Conservation (phyloP, 768 basidiomycete genomes). For the Termitomyces sp. region DNA sequence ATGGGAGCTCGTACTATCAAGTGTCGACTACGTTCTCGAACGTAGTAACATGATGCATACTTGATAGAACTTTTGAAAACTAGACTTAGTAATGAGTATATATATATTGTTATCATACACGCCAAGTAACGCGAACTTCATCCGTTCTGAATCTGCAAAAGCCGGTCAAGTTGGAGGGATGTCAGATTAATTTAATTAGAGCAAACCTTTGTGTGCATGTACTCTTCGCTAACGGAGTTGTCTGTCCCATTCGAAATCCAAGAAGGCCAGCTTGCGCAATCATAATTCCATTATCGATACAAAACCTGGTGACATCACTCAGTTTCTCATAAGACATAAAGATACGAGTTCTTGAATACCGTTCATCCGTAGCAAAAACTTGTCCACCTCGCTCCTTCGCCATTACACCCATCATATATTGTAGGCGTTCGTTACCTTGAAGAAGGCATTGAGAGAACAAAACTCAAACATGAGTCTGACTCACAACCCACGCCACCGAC, state of each 20-base stretch:
- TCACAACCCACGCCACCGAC: slow-evolving; percentile 99
- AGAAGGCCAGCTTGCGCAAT: slow-evolving; percentile 97
- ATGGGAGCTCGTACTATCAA: slow-evolving; percentile 48
- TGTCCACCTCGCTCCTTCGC: slow-evolving; percentile 82
- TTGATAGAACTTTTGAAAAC: neutral
- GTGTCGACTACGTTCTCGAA: slow-evolving; percentile 36
- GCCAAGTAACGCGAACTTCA: slow-evolving; percentile 89
- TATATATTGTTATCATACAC: slow-evolving; percentile 38
- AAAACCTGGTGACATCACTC: slow-evolving; percentile 58
- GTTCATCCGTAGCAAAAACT: slow-evolving; percentile 94
- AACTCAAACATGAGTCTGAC: slow-evolving; percentile 24
- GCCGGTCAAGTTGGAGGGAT: neutral
- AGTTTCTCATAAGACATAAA: neutral
- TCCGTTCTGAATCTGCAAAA: slow-evolving; percentile 84
- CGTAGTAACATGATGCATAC: neutral
- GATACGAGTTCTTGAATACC: slow-evolving; percentile 41
- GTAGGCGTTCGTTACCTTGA: slow-evolving; percentile 85
- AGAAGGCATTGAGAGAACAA: neutral
- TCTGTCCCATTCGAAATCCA: slow-evolving; percentile 85
- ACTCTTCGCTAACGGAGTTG: slow-evolving; percentile 73
- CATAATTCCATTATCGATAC: slow-evolving; percentile 99
- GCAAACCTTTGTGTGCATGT: slow-evolving; percentile 88
- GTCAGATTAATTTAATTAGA: neutral
- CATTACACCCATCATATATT: slow-evolving; percentile 99
- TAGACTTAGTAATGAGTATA: neutral